Evolutionary conservation across 768 basidiomycete genomes (phyloP).

Genomic region (Sporobolomyces pararoseus): DNA sequence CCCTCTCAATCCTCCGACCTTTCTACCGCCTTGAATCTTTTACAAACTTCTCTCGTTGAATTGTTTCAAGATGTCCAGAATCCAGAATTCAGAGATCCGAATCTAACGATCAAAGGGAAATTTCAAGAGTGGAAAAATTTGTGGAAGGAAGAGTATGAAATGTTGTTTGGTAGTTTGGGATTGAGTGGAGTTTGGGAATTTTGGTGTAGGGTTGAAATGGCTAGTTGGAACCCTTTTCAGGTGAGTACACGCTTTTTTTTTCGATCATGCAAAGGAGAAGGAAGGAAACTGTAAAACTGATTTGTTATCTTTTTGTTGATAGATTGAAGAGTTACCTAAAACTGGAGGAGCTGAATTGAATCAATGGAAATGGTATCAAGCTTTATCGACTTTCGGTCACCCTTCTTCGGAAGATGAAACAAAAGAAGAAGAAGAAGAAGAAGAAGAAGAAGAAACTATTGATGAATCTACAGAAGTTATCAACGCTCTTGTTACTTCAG

Average conservation of each 20-base stretch:
- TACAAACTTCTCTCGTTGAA: slow-evolving; percentile 5
- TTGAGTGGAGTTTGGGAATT: slow-evolving; percentile 54
- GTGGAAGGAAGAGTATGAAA: slow-evolving; percentile 52
- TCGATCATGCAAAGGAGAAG: no score
- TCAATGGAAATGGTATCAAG: slow-evolving; percentile 45
- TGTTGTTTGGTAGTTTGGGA: slow-evolving; percentile 52
- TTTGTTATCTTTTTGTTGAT: not conserved
- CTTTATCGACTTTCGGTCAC: slow-evolving; percentile 48
- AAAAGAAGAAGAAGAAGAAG: not conserved
- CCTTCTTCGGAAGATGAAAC: not conserved
- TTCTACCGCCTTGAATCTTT: slow-evolving; percentile 9
- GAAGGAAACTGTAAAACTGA: no score
- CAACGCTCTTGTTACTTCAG: slow-evolving; percentile 50
- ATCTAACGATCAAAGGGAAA: slow-evolving; percentile 37
- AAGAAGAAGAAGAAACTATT: slow-evolving; percentile 36
- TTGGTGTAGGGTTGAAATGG: slow-evolving; percentile 53
- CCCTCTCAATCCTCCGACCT: slow-evolving; percentile 33
- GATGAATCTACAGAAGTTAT: slow-evolving; percentile 51
- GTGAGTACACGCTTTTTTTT: slow-evolving; percentile 43
- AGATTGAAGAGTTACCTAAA: slow-evolving; percentile 41
- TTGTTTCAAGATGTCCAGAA: slow-evolving; percentile 45
- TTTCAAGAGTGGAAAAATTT: slow-evolving; percentile 52
- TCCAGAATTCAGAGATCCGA: slow-evolving; percentile 43
- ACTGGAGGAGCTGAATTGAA: slow-evolving; percentile 40
- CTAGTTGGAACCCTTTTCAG: slow-evolving; percentile 53